Evolutionary conservation across 768 basidiomycete species (phyloP).

Genomic region (Termitomyces sp.): DNA sequence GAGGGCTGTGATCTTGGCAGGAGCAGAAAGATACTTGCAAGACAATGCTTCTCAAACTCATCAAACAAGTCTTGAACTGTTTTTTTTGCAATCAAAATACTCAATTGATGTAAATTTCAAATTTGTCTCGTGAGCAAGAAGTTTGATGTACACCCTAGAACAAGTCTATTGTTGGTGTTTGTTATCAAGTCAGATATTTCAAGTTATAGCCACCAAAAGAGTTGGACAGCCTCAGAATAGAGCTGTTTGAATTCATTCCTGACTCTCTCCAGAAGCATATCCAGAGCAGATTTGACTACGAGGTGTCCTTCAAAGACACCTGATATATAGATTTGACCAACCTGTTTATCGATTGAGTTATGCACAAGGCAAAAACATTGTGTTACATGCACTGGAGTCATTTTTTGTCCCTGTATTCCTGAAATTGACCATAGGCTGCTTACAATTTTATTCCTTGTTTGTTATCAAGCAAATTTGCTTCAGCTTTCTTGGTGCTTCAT

Average conservation of each 20-base stretch:
- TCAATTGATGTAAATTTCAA: neutral
- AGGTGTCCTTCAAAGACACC: neutral
- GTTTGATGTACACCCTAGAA: no score
- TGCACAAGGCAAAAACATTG: neutral
- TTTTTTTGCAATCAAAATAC: neutral
- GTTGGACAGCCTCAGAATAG: neutral
- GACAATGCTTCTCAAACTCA: no score
- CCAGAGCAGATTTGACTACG: neutral
- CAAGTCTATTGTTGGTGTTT: no score
- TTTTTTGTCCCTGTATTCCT: neutral
- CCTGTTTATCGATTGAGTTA: neutral
- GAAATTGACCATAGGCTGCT: neutral
- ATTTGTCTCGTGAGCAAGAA: neutral
- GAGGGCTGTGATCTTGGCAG: no score
- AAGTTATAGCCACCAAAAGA: neutral
- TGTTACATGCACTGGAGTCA: neutral
- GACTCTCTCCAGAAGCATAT: neutral
- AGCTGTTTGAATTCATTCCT: neutral
- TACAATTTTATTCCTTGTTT: no score
- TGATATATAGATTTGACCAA: neutral
- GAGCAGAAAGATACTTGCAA: neutral
- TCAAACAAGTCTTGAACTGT: no score
- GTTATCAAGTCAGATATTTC: neutral
- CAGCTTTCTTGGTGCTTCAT: neutral
- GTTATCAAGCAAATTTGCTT: neutral